Percentiles rank a stretch among this genome's conserved stretches.
Evolutionary conservation across 2,329 filamentous ascomycete genomes (phyloP).

Genomic region (Aspergillus tanneri): DNA sequence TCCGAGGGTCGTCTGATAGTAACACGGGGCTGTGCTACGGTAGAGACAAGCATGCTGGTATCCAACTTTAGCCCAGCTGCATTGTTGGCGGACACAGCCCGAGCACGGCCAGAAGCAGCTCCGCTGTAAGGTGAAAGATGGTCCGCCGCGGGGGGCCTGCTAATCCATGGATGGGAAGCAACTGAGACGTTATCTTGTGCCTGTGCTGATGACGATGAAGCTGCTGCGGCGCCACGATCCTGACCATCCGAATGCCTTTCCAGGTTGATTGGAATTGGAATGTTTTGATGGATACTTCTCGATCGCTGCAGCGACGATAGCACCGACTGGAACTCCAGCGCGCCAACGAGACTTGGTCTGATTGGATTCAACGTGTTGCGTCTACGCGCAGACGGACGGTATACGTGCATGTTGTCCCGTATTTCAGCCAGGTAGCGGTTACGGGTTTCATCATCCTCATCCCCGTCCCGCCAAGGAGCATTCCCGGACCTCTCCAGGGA

Average conservation of each 20-base stretch:
- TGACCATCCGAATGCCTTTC: conserved; percentile 69
- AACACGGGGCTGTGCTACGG: conserved; percentile 27
- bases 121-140: conserved; percentile 27
- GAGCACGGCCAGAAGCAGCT: conserved; percentile 33
- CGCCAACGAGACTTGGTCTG: conserved; percentile 87
- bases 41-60: conserved; percentile 31
- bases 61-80: conserved; percentile 50
- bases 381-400: conserved; percentile 65
- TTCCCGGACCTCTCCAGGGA: conserved; percentile 56
- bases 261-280: conserved; percentile 67
- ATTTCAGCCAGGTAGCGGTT: conserved; percentile 73
- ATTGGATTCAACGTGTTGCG: conserved; percentile 79
- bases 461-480: conserved; percentile 51
- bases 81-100: conserved; percentile 63
- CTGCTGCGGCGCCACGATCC: conserved; percentile 35
- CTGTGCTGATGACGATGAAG: conserved; percentile 48
- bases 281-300: conserved; percentile 66
- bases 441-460: conserved; percentile 55
- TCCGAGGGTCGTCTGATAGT: conserved; percentile 44
- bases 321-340: conserved; percentile 88
- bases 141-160: conserved; percentile 23
- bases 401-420: conserved; percentile 87
- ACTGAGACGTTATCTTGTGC: conserved; percentile 49
- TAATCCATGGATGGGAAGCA: conserved; percentile 46
- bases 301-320: conserved; percentile 82